Base-by-base conservation (phyloP, 2,329 filamentous ascomycete species). In the Incumbomyces delicatus region DNA sequence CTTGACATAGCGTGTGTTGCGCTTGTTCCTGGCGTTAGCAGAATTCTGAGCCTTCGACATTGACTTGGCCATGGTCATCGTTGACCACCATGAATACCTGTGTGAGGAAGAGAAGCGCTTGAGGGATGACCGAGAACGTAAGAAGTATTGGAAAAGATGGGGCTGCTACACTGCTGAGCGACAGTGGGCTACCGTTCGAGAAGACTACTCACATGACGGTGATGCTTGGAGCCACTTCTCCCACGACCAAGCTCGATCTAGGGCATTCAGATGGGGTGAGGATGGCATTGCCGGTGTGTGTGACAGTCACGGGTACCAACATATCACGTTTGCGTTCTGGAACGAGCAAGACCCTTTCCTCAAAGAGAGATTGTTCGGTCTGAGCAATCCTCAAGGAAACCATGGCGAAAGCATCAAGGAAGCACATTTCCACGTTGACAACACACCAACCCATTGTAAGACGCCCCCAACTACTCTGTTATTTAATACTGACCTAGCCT, bases 121-220 rank as follows among this genome's bases (percentile, higher is more conserved):
- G 57, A 83, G 84, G 62, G 80, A 95, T 62, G 90, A 96, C 67
- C 79, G 81, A 50, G 79, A 90, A 54, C 82, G 83, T 53, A 77
- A 70, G 55, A 90, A 87, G 66, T 96, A 96, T 72, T 96, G 90
- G 90, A 96, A 96, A 78, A 87, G 84, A 80, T 95, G 89, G 88
- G 90, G 90, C 46, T 83, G 89, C 18, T 96, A 95, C 62, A 83
- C 94, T 58, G 81, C 89, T 46, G 90, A 96, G 72, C 76, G 89
- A 62, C 89, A 95, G 72, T 95, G 90, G 90, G 88, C 89, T 48
- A 57, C 65, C 83, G 87, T 94, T 51, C 79, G 88, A 61, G 89
- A 95, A 74, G 90, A 96, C 70, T 96, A 96, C 68, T 82, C 78
- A 74, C 83, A 89, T 54, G 72, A 81, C 64, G 90, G 90, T 60